Conservation (phyloP, 768 basidiomycete genomes). For the Tulasnella sp. region DNA sequence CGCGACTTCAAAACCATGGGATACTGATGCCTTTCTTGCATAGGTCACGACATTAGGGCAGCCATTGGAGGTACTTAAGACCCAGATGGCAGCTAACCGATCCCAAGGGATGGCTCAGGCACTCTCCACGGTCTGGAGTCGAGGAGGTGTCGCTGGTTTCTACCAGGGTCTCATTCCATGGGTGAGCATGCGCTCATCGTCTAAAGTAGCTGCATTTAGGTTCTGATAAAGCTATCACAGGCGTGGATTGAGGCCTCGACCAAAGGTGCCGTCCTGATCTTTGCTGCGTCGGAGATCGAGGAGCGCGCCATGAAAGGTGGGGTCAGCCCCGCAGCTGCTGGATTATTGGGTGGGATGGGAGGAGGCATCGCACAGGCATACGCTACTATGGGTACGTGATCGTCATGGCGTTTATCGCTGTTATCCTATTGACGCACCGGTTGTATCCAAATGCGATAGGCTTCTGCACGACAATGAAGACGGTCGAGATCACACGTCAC, state of each 20-base stretch:
- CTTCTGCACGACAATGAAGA: slow-evolving; percentile 99
- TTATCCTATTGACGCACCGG: not conserved
- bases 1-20: not conserved
- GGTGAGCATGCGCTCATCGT: slow-evolving; percentile 42
- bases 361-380: slow-evolving; percentile 97
- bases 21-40: slow-evolving; percentile 10
- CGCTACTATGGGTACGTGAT: slow-evolving; percentile 91
- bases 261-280: slow-evolving; percentile 91
- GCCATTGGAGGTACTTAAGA: slow-evolving; percentile 95
- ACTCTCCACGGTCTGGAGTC: slow-evolving; percentile 73
- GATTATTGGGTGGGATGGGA: slow-evolving; percentile 92
- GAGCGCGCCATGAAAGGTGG: slow-evolving; percentile 50
- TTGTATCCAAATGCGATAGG: slow-evolving; percentile 41
- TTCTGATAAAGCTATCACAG: slow-evolving; percentile 31
- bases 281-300: slow-evolving; percentile 94
- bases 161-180: slow-evolving; percentile 99
- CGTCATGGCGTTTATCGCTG: not conserved
- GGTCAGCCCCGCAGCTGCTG: slow-evolving; percentile 67
- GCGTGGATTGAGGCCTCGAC: slow-evolving; percentile 99
- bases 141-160: slow-evolving; percentile 82
- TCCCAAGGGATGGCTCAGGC: slow-evolving; percentile 84
- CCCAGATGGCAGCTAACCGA: slow-evolving; percentile 98
- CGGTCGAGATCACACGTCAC: slow-evolving; percentile 91
- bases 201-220: not conserved
- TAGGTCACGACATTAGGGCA: slow-evolving; percentile 98